These are phyloP conservation scores for Aquilaria sinensis DNA, from an alignment of 345 rosid species.

Conservation along the genomic window DNA sequence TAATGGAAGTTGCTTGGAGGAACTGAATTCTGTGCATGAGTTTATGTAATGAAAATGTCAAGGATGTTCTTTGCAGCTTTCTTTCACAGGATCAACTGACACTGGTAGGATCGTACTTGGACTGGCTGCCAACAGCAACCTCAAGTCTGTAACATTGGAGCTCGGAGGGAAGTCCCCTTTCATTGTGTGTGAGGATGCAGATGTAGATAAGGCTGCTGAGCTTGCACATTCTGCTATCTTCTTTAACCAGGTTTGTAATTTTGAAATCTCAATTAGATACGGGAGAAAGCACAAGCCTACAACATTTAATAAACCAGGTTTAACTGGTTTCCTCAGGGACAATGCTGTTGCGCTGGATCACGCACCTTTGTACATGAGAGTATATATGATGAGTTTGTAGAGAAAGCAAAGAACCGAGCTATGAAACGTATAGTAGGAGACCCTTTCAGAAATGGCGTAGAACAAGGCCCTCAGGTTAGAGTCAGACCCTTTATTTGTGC, in stretches of 20 bases:
- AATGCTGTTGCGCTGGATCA: conserved; percentile 77
- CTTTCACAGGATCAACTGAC: conserved; percentile 66
- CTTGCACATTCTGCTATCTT: conserved; percentile 56
- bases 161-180: conserved; percentile 82
- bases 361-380: conserved; percentile 68
- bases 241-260: conserved; percentile 51
- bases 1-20: background rate
- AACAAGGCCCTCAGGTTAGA: conserved; percentile 80
- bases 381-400: conserved; percentile 53
- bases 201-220: conserved; percentile 63
- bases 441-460: conserved; percentile 49
- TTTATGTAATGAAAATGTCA: background rate
- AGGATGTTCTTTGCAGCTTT: conserved; percentile 34
- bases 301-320: background rate
- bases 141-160: conserved; percentile 63
- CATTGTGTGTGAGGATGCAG: conserved; percentile 68
- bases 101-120: conserved; percentile 48
- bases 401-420: conserved; percentile 58
- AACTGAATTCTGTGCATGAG: background rate
- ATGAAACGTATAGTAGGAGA: conserved; percentile 51
- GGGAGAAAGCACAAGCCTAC: background rate
- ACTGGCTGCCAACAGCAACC: conserved; percentile 63
- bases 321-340: conserved; percentile 39
- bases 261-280: no score
- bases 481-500: background rate